Evolutionary conservation across 1,284 basidiomycete genomes (phyloP).

Genomic region (Sporisorium reilianum): DNA sequence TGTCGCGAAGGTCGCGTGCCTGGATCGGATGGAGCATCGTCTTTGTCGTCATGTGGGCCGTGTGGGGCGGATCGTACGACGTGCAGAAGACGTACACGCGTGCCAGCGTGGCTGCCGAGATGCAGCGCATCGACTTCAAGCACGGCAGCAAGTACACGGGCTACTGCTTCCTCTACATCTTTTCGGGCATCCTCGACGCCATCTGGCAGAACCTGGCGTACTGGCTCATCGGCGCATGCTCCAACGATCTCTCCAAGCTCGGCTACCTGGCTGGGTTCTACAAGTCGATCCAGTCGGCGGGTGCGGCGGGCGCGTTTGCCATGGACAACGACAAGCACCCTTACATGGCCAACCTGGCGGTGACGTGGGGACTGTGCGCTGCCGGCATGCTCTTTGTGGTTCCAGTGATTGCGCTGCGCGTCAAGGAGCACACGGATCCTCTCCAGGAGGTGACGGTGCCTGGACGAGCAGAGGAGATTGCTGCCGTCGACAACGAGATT

Average conservation of each 20-base stretch:
- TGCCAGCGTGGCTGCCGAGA: slow-evolving; percentile 17
- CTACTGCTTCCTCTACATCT: slow-evolving; percentile 61
- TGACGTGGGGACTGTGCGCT: slow-evolving; percentile 59
- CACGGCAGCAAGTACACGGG: slow-evolving; percentile 44
- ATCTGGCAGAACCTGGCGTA: slow-evolving; percentile 57
- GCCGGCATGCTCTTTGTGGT: slow-evolving; percentile 53
- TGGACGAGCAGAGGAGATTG: slow-evolving; percentile 54
- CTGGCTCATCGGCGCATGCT: slow-evolving; percentile 59
- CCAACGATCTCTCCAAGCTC: slow-evolving; percentile 62
- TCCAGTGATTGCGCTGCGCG: slow-evolving; percentile 53
- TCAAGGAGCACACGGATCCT: slow-evolving; percentile 55
- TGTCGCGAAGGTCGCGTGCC: slow-evolving; percentile 53
- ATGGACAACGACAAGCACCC: slow-evolving; percentile 54
- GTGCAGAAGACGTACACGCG: slow-evolving; percentile 59
- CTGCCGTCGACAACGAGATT: slow-evolving; percentile 25
- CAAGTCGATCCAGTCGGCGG: slow-evolving; percentile 62
- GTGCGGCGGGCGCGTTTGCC: slow-evolving; percentile 54
- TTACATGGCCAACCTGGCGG: slow-evolving; percentile 60
- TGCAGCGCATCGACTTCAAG: slow-evolving; percentile 45
- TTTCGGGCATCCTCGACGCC: slow-evolving; percentile 55
- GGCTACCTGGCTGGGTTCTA: slow-evolving; percentile 62
- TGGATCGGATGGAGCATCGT: slow-evolving; percentile 61
- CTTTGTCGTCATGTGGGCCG: slow-evolving; percentile 53
- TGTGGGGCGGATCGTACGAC: slow-evolving; percentile 63
- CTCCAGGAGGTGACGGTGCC: slow-evolving; percentile 53